Base-by-base conservation (phyloP, 768 basidiomycete genomes). In the Dacryopinax spathularia region DNA sequence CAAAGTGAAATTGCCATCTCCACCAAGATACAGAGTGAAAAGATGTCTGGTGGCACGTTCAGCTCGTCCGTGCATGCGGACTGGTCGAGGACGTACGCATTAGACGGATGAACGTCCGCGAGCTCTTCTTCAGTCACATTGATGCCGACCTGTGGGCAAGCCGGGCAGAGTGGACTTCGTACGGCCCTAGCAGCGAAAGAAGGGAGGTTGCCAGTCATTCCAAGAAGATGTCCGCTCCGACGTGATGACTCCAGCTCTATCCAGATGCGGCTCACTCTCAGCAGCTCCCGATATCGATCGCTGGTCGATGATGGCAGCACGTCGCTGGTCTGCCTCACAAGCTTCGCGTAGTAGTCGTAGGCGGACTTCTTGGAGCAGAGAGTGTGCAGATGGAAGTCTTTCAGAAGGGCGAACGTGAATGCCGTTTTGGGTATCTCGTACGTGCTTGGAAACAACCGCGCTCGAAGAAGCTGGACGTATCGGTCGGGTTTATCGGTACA, bases 311-410 rank as follows among this genome's bases (percentile, higher is more conserved):
- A 2, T 61, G 27, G 36, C 4, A 33, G 2, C 33, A 34, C 20
- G n/a, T 33, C 31, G 44, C 61, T 64, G 7, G 64, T 64, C 27
- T 60, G 41, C 18, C 43, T 2, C 27, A 34, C 34, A 22, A 66
- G 60, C 25, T 35, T 60, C 2, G 29, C 37, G 34, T 39, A 22
- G 41, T 66, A 67, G 22, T 67, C 66, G 37, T 66, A 67, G 16
- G 65, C 65, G 0, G 66, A 63, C 34, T 65, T 65, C 48, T 65
- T 67, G 7, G 66, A 66, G 18, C 61, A 34, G 15, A 67, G 48
- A 27, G 37, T 66, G 35, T 66, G 63, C 1, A 56, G 3, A 44
- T 63, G 62, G 48, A 64, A 66, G 27, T 63, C 44, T 31, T 36
- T 59, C 43, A 65, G 4, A 37, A 35, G 16, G 15, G 62, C 35